Percentiles rank a stretch among this genome's conserved stretches.
These are phyloP conservation scores for Colletotrichum echinochloae DNA, from an alignment of 2,329 filamentous ascomycete genomes.

Conservation along the genomic window DNA sequence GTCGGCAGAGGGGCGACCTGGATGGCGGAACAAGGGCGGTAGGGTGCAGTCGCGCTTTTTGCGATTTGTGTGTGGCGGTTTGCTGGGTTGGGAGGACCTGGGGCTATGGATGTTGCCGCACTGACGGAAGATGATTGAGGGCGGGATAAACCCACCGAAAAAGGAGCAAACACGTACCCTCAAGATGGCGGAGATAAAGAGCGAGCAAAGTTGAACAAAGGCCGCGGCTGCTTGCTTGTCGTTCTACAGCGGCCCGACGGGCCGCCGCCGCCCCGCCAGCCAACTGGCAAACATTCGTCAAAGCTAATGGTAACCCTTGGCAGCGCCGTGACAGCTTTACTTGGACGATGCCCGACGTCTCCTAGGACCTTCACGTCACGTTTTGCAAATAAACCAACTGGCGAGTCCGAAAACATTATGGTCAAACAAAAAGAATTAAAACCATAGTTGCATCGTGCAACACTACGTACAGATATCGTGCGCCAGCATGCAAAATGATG, in stretches of 20 bases:
- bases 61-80: background rate
- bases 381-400: too few relatives aligned
- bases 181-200: background rate
- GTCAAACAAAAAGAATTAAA: slow-evolving; percentile 32
- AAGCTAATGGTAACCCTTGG: background rate
- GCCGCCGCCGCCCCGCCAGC: background rate
- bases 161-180: background rate
- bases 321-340: background rate
- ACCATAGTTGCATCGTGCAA: slow-evolving; percentile 21
- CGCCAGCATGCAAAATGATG: slow-evolving; percentile 24
- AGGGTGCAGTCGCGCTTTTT: background rate
- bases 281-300: background rate
- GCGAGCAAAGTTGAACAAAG: background rate
- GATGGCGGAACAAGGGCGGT: background rate
- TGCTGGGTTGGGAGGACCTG: background rate
- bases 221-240: background rate
- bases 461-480: slow-evolving; percentile 25
- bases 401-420: background rate
- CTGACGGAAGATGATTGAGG: too few relatives aligned
- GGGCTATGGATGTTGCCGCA: background rate
- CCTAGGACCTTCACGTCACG: background rate
- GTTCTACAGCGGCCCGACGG: background rate
- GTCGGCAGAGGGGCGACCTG: slow-evolving; percentile 46
- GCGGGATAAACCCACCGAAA: background rate
- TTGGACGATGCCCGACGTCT: background rate